phyloP scores from a whole-genome alignment of 352 stramenopile genomes.

The Pythium brachiatum region DNA sequence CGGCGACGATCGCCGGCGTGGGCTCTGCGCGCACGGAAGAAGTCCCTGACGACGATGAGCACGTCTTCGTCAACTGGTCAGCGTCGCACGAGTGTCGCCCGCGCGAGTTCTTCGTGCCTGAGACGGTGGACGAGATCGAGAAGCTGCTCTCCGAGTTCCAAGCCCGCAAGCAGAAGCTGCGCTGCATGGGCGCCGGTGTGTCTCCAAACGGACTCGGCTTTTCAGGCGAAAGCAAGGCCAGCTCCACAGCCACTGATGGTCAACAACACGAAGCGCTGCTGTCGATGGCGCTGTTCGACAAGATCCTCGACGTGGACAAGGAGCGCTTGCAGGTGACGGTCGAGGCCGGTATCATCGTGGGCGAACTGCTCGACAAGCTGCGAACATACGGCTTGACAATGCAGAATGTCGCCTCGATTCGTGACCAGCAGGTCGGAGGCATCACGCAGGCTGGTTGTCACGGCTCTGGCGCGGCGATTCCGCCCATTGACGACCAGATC shows the following conservation, averaged over 20 bases:
- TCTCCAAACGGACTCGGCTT: slow-evolving; percentile 97
- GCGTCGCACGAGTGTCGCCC: slow-evolving; percentile 73
- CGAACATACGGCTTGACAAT: slow-evolving; percentile 91
- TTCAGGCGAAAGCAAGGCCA: slow-evolving; percentile 28
- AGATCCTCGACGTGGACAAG: slow-evolving; percentile 28
- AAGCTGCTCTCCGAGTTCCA: slow-evolving; percentile 58
- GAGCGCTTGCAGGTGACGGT: slow-evolving; percentile 92
- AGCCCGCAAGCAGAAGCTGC: slow-evolving; percentile 73
- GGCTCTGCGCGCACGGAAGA: slow-evolving; percentile 3
- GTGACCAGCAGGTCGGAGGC: slow-evolving; percentile 96
- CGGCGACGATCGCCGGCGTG: neutral
- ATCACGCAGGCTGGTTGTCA: slow-evolving; percentile 96
- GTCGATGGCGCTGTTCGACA: slow-evolving; percentile 85
- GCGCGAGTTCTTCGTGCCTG: slow-evolving; percentile 60
- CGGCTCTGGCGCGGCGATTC: slow-evolving; percentile 93
- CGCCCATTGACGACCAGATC: slow-evolving; percentile 97
- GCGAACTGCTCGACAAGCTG: slow-evolving; percentile 72
- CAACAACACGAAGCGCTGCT: slow-evolving; percentile 79
- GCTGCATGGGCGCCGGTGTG: slow-evolving; percentile 94
- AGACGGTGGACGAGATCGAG: slow-evolving; percentile 72
- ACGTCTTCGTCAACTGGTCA: slow-evolving; percentile 83
- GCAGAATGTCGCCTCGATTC: slow-evolving; percentile 98
- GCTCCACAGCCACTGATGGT: neutral
- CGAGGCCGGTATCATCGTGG: slow-evolving; percentile 70
- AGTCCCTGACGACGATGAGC: slow-evolving; percentile 35